Evolutionary conservation across 805 yeast genomes (phyloP).

Genomic region (Metschnikowia corniflorae): DNA sequence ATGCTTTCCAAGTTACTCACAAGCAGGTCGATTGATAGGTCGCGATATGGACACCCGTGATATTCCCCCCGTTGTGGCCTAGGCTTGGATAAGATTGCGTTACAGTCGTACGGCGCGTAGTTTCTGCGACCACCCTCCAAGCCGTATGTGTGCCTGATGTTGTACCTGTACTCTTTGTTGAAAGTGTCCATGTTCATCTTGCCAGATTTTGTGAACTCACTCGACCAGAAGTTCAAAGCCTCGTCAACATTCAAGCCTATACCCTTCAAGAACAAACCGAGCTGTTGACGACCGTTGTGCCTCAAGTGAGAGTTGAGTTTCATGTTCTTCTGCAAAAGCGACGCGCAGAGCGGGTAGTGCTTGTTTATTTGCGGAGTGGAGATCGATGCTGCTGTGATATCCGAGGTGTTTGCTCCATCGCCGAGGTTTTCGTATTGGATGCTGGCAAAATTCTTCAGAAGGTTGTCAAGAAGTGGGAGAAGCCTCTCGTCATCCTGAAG

Average conservation of each 20-base stretch:
- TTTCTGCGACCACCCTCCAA: slow-evolving; percentile 85
- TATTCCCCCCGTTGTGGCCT: slow-evolving; percentile 64
- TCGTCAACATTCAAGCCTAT: slow-evolving; percentile 87
- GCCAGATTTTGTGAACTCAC: slow-evolving; percentile 57
- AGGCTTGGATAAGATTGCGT: slow-evolving; percentile 67
- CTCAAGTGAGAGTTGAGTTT: slow-evolving; percentile 65
- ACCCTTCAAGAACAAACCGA: slow-evolving; percentile 81
- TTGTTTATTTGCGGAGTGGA: slow-evolving; percentile 49
- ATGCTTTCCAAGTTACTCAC: slow-evolving; percentile 52
- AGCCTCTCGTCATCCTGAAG: slow-evolving; percentile 90
- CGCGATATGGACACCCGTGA: slow-evolving; percentile 94
- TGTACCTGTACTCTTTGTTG: slow-evolving; percentile 84
- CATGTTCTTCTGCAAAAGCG: slow-evolving; percentile 60
- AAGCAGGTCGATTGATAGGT: slow-evolving; percentile 62
- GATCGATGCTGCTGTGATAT: slow-evolving; percentile 60
- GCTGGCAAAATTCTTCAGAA: slow-evolving; percentile 51
- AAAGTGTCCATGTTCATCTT: slow-evolving; percentile 66
- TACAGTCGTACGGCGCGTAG: slow-evolving; percentile 84
- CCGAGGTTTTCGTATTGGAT: slow-evolving; percentile 54
- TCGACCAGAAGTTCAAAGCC: slow-evolving; percentile 80
- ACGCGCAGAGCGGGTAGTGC: slow-evolving; percentile 83
- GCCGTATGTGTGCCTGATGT: slow-evolving; percentile 86
- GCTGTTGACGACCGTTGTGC: slow-evolving; percentile 81
- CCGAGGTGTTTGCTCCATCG: slow-evolving; percentile 30
- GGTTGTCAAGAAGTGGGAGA: slow-evolving; percentile 75